Percentiles rank a stretch among this genome's conserved stretches.
Conservation (phyloP, 768 basidiomycete genomes). For the Rhodosporidiobolus odoratus region DNA sequence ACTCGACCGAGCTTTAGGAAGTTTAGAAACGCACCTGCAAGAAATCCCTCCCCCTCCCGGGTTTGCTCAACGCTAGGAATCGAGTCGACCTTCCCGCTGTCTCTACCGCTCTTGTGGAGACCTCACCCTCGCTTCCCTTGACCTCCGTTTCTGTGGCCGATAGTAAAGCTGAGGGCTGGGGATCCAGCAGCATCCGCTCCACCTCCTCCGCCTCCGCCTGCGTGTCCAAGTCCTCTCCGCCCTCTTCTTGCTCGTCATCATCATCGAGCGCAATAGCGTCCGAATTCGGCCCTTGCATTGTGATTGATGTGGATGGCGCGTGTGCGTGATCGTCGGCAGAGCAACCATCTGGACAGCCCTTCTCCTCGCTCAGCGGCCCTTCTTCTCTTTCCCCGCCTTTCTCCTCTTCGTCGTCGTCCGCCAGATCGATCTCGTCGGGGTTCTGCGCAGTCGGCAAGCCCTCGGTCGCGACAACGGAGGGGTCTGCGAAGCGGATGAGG, state of each 20-base stretch:
- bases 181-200: not conserved
- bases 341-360: slow-evolving; percentile 17
- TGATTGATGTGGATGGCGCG: not conserved
- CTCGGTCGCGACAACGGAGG: not conserved
- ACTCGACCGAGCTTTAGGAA: slow-evolving; percentile 40
- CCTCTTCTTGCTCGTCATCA: slow-evolving; percentile 37
- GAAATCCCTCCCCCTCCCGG: slow-evolving; percentile 64
- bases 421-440: slow-evolving; percentile 44
- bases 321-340: not conserved
- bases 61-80: slow-evolving; percentile 89
- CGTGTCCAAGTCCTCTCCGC: not conserved
- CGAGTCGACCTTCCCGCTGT: slow-evolving; percentile 53
- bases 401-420: slow-evolving; percentile 38
- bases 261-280: slow-evolving; percentile 55
- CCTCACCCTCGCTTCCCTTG: not conserved
- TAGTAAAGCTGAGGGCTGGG: no score
- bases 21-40: slow-evolving; percentile 73
- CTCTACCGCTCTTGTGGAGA: not conserved
- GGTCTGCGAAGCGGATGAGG: not conserved
- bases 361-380: slow-evolving; percentile 25
- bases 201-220: not conserved
- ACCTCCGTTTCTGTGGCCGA: not conserved
- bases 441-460: slow-evolving; percentile 27
- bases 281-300: slow-evolving; percentile 44
- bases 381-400: not conserved